Percentiles rank a stretch among this genome's conserved stretches.
phyloP scores from a whole-genome alignment of 768 basidiomycete species.

The Lentinula detonsa region DNA sequence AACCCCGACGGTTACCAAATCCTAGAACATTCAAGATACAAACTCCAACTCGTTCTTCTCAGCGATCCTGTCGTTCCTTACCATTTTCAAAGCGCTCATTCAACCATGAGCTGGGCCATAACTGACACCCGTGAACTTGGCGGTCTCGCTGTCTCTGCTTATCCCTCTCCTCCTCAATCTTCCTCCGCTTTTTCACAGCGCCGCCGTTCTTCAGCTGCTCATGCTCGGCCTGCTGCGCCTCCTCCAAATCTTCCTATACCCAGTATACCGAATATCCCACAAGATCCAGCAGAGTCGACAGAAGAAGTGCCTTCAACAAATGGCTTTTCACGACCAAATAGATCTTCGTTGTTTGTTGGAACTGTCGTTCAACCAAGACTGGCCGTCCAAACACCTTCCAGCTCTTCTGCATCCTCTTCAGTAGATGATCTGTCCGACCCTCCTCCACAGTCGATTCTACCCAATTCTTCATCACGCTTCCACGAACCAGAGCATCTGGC shows the following conservation, averaged over 20 bases:
- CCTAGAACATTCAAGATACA: not conserved
- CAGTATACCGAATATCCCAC: slow-evolving; percentile 40
- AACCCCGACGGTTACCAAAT: not conserved
- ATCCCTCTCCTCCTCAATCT: slow-evolving; percentile 9
- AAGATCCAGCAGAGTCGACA: not conserved
- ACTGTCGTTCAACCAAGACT: slow-evolving; percentile 51
- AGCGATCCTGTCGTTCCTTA: not conserved
- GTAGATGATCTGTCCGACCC: slow-evolving; percentile 53
- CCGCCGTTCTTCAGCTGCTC: slow-evolving; percentile 64
- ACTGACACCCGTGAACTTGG: not conserved
- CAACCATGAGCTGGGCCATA: slow-evolving; percentile 3
- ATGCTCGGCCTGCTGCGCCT: slow-evolving; percentile 59
- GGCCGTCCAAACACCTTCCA: slow-evolving; percentile 55
- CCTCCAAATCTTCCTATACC: slow-evolving; percentile 76
- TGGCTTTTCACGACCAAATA: not conserved
- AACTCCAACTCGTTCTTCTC: not conserved
- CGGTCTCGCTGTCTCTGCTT: slow-evolving; percentile 1
- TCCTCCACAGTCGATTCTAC: slow-evolving; percentile 46
- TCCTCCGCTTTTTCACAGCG: slow-evolving; percentile 37
- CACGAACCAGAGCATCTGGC: slow-evolving; percentile 16
- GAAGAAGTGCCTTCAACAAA: not conserved
- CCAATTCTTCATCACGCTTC: slow-evolving; percentile 28
- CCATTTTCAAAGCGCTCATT: not conserved
- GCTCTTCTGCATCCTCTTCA: slow-evolving; percentile 21
- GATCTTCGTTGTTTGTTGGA: slow-evolving; percentile 21